Evolutionary conservation across 163 green algal genomes (phyloP).

Genomic region (Scenedesmus sp.): DNA sequence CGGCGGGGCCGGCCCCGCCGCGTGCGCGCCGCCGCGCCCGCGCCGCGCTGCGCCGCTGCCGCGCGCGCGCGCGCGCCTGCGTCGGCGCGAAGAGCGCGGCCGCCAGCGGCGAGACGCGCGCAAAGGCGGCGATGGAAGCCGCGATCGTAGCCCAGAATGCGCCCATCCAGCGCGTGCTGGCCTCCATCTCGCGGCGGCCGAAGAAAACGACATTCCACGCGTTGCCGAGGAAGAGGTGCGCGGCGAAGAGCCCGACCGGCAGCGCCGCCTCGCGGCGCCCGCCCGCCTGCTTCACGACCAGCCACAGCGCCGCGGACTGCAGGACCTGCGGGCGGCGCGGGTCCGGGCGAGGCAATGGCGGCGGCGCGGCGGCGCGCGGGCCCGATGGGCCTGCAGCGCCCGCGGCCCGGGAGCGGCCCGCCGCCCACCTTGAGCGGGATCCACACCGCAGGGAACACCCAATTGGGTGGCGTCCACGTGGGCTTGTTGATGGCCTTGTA

Average conservation of each 20-base stretch:
- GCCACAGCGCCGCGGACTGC: constrained; percentile 55
- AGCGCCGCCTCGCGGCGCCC: constrained; percentile 34
- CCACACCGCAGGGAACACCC: constrained; percentile 63
- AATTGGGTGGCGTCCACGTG: constrained; percentile 58
- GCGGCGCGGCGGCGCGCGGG: too few species aligned
- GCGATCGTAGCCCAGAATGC: constrained; percentile 67
- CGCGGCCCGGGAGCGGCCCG: too few species aligned
- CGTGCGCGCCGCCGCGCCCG: too few species aligned
- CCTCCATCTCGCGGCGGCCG: constrained; percentile 57
- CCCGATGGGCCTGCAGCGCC: too few species aligned
- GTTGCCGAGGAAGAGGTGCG: constrained; percentile 66
- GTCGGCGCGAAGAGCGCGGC: constrained; percentile 63
- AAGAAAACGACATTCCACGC: constrained; percentile 76
- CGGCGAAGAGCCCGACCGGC: constrained; percentile 55
- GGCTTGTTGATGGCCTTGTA: constrained; percentile 62
- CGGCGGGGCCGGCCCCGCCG: too few species aligned
- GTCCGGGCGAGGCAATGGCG: too few species aligned
- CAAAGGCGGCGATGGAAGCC: constrained; percentile 55
- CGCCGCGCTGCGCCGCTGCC: background rate
- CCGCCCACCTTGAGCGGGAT: constrained; percentile 64
- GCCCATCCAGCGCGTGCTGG: constrained; percentile 66
- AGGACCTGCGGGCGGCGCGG: too few species aligned
- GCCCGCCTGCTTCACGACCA: constrained; percentile 46
- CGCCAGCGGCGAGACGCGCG: constrained; percentile 52
- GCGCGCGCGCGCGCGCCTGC: constrained; percentile 35